Conservation (phyloP, 345 rosid species). For the Hevea brasiliensis region DNA sequence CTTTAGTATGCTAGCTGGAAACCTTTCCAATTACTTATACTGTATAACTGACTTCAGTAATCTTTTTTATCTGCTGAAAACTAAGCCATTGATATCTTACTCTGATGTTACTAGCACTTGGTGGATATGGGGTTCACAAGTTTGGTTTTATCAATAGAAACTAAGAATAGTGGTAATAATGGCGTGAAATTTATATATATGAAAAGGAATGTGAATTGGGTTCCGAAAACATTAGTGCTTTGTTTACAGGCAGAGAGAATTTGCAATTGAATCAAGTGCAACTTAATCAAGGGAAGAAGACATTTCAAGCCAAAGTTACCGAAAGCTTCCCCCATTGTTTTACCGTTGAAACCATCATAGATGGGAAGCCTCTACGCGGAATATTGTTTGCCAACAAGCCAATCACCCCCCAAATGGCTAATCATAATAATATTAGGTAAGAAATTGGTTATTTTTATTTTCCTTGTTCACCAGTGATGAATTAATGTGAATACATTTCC, state of each 20-base stretch:
- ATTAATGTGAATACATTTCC: neutral
- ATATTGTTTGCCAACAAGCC: constrained; percentile 74
- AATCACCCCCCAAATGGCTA: constrained; percentile 28
- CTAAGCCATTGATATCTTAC: neutral
- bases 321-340: constrained; percentile 72
- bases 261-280: constrained; percentile 38
- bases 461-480: constrained; percentile 8
- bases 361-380: constrained; percentile 85
- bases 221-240: constrained; percentile 4
- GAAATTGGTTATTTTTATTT: constrained; percentile 18
- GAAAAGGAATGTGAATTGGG: neutral
- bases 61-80: neutral
- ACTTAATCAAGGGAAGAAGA: constrained; percentile 60
- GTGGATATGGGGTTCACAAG: neutral
- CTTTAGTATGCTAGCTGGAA: no score
- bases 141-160: neutral
- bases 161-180: neutral
- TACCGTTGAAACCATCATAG: constrained; percentile 78
- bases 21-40: neutral
- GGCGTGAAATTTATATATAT: neutral
- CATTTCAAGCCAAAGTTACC: constrained; percentile 79
- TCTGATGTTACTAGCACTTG: neutral
- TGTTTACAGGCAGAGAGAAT: constrained; percentile 54
- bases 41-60: neutral
- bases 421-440: constrained; percentile 49